Conservation (phyloP, 306 rosid genomes). For the Castanea crenata region DNA sequence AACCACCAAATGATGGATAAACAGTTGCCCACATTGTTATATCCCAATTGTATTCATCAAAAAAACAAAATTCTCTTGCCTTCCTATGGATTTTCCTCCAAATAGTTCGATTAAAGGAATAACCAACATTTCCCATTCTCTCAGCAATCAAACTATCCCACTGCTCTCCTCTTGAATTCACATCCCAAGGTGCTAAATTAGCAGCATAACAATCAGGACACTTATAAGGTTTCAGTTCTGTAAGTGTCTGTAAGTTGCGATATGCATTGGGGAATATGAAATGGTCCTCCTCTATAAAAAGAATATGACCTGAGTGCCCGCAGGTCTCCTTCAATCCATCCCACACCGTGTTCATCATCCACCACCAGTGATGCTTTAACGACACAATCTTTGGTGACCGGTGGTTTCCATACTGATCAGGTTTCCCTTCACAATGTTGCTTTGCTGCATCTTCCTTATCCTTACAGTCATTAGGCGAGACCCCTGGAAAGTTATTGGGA, state of each 20-base stretch:
- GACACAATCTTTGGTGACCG: constrained; percentile 85
- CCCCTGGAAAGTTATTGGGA: constrained; percentile 71
- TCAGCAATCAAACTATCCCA: constrained; percentile 68
- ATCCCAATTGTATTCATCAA: constrained; percentile 98
- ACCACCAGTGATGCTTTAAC: constrained; percentile 99
- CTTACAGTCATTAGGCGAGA: constrained; percentile 63
- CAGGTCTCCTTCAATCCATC: constrained; percentile 81
- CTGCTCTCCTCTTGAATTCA: constrained; percentile 86
- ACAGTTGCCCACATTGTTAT: constrained; percentile 99
- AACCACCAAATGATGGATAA: constrained; percentile 87
- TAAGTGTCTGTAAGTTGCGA: constrained; percentile 70
- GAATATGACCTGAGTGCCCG: constrained; percentile 62
- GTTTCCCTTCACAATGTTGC: constrained; percentile 59
- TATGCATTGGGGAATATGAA: constrained; percentile 85
- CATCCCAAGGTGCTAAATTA: constrained; percentile 95
- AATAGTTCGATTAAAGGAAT: constrained; percentile 73
- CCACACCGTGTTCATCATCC: constrained; percentile 98
- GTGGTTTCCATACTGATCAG: constrained; percentile 93
- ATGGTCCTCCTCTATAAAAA: constrained; percentile 95
- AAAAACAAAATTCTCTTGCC: constrained; percentile 72
- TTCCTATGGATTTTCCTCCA: constrained; percentile 89
- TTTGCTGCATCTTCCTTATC: constrained; percentile 45
- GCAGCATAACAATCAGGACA: constrained; percentile 92
- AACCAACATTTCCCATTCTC: constrained; percentile 96
- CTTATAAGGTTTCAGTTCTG: constrained; percentile 57